Base-by-base conservation (phyloP, 2,329 filamentous ascomycete species). In the Rutstroemia sydowiana region DNA sequence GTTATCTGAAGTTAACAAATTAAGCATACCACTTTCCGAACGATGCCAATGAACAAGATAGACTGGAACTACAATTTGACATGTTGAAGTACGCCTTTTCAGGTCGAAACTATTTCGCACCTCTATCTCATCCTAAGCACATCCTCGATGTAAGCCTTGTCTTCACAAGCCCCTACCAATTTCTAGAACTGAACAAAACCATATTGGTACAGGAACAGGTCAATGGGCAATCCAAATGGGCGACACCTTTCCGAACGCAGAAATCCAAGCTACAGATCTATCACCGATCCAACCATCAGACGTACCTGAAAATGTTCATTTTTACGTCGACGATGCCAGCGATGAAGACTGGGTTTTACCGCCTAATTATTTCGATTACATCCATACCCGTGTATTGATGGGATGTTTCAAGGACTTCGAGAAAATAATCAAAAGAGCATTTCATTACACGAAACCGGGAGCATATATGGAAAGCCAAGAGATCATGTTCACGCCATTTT, bases 171-270 rank as follows among this genome's bases (percentile, higher is more conserved):
- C 30, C 7, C 7, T 7, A 32, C 13, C 7, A 13, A 32, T 32
- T 32, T 7, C 13, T 32, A 13, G 13, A 7, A 32, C 30, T 32
- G 30, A 32, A 32, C 30, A 32, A 32, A 7, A 32, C 13, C 13
- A 75, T 46, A 63, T 75, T 16, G 72, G 72, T n/a, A 81, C 77
- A 6, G 82, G 82, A 14, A 81, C 78, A 0, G 81, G 81, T 2
- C 79, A 81, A 51, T 84, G 81, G 78, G 73, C 77, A 3, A 79
- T 82, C 53, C 77, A 79, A 54, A 76, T 85, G 69, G 77, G 75
- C 59, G 74, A 77, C 45, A 62, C 71, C 41, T 72, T 67, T 48
- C 68, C 71, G 2, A 64, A 71, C 48, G 64, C 71, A 37, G 70
- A 78, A 55, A 73, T 87, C 28, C 74, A 76, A 45, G 84, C 81